phyloP scores from a whole-genome alignment of 2,329 filamentous ascomycete genomes.

The Diaporthe batatas region DNA sequence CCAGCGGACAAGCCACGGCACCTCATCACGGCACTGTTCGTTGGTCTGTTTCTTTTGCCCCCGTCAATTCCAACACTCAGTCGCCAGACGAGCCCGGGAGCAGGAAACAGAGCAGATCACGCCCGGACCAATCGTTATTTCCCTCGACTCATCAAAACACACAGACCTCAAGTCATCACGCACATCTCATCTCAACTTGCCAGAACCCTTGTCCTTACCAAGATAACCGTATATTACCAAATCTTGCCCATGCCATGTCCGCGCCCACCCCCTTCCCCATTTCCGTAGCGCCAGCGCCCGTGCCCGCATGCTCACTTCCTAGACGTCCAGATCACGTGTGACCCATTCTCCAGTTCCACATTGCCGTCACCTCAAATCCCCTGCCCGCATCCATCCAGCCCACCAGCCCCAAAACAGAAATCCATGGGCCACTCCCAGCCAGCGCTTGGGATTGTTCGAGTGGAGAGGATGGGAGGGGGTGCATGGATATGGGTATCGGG shows the following conservation, averaged over 20 bases:
- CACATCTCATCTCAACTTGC: neutral
- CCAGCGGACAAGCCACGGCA: slow-evolving; percentile 7
- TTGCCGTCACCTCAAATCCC: no score
- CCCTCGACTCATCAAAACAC: slow-evolving; percentile 4
- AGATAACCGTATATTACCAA: slow-evolving; percentile 28
- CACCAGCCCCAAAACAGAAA: no score
- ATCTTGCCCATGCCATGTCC: neutral
- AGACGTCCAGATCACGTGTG: no score
- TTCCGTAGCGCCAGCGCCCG: slow-evolving; percentile 5
- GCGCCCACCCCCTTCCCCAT: neutral
- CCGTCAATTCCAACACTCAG: neutral
- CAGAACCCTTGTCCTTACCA: slow-evolving; percentile 9
- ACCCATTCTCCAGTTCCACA: no score
- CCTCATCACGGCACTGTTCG: neutral
- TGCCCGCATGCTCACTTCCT: no score
- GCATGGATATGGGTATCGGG: no score
- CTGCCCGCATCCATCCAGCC: no score
- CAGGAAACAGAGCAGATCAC: neutral
- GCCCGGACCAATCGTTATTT: slow-evolving; percentile 11
- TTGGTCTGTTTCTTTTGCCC: neutral
- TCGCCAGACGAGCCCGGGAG: neutral
- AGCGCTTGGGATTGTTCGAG: no score
- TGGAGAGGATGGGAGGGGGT: no score
- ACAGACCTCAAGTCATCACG: slow-evolving; percentile 13
- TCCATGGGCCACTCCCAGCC: no score